These are phyloP conservation scores for Lachnellula cervina DNA, from an alignment of 2,329 filamentous ascomycete species.

Conservation along the genomic window DNA sequence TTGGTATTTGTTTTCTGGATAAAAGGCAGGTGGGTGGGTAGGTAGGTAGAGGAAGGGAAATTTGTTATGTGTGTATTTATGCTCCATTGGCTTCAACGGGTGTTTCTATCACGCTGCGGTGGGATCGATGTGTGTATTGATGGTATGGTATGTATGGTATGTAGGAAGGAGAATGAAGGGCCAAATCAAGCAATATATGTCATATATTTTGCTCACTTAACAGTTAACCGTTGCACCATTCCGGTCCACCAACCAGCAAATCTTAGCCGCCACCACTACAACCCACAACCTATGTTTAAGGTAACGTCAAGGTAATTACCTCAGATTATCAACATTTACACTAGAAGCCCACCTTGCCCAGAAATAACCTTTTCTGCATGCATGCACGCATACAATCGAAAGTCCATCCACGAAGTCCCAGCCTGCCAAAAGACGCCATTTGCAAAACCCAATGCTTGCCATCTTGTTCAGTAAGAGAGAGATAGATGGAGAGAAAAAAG, in stretches of 20 bases:
- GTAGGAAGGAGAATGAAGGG: too few species aligned
- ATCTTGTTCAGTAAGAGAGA: not conserved
- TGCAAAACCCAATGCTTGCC: conserved; percentile 1
- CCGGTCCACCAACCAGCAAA: not conserved
- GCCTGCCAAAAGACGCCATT: conserved; percentile 6
- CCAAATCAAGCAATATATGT: too few species aligned
- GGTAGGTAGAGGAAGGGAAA: too few species aligned
- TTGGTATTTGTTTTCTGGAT: too few species aligned
- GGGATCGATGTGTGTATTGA: too few species aligned
- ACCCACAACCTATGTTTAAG: not conserved
- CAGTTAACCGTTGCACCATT: too few species aligned
- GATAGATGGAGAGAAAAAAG: not conserved
- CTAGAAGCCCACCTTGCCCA: not conserved
- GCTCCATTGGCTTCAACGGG: too few species aligned
- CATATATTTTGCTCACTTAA: too few species aligned
- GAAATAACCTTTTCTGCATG: not conserved
- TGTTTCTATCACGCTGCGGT: too few species aligned
- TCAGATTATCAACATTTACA: conserved; percentile 3
- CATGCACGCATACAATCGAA: not conserved
- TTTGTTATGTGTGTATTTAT: too few species aligned
- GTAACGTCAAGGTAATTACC: not conserved
- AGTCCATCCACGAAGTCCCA: not conserved
- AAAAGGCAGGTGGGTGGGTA: too few species aligned
- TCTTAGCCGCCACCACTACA: not conserved
- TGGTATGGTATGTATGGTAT: too few species aligned